Evolutionary conservation across 306 rosid species (phyloP), one percentile per base, ranked within the genome.

Genomic region (Medicago arabica): DNA sequence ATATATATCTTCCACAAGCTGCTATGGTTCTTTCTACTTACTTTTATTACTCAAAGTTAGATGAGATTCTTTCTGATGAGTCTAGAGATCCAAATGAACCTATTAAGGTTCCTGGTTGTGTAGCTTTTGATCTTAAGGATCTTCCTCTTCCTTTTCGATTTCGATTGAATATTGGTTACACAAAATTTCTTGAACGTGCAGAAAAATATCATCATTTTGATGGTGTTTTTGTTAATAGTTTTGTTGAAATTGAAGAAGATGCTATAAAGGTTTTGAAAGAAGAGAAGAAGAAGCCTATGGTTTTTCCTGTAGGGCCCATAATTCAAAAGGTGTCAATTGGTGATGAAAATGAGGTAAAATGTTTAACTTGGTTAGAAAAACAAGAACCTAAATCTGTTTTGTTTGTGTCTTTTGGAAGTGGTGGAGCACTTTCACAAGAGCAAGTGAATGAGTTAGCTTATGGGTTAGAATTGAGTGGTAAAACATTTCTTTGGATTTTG

Each of bases 291-390:
- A 79, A 72, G 59, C 69, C 79, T 0, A 4, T 4, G 69, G 43
- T 79, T 55, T 83, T 44, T 49, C 75, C 78, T 1, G 80, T 85
- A 12, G 88, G 88, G 57, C 88, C 88, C 9, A 71, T 82, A n/a
- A 68, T 40, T 53, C 79, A 82, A 15, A 68, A 4, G 9, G 83
- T 67, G 1, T 60, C 74, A 41, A 53, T 36, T n/a, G 40, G 40
- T 61, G 49, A 60, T 1, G 61, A 67, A 50, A 63, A 78, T 15
- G 74, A 46, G 40, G 39, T 25, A 6, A 68, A 55, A 36, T 79
- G 78, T 44, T 79, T 79, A 10, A 34, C 18, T 28, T 79, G 83
- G 83, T 79, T 79, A 69, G 75, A 79, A 11, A 44, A 65, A 3
- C 78, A 79, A 72, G 50, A 79, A 31, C 83, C 83, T 0, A 60